Percentiles rank a stretch among this genome's conserved stretches.
Conservation (phyloP, 352 stramenopile genomes). For the Phytopythium cucurbitacearum region DNA sequence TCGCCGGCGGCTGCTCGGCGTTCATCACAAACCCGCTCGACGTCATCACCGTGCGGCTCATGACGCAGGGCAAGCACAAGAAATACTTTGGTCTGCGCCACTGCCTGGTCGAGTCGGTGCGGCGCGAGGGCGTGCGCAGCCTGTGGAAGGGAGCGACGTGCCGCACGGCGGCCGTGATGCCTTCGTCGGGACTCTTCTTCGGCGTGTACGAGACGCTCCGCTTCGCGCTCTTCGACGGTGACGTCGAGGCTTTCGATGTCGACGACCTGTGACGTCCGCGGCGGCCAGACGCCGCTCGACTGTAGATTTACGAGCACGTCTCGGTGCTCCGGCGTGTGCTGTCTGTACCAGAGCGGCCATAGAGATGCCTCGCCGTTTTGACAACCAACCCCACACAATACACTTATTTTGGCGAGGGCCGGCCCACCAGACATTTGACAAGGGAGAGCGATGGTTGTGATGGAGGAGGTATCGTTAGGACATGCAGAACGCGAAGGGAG, state of each 20-base stretch:
- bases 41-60: constrained; percentile 74
- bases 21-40: constrained; percentile 83
- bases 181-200: constrained; percentile 79
- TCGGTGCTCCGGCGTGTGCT: too few species aligned
- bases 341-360: background rate
- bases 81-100: constrained; percentile 56
- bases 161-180: constrained; percentile 73
- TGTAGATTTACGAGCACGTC: too few species aligned
- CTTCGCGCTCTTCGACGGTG: constrained; percentile 56
- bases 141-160: constrained; percentile 71
- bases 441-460: background rate
- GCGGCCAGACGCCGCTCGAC: background rate
- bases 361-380: background rate
- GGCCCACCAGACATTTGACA: background rate
- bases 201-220: constrained; percentile 86
- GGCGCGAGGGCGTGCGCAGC: constrained; percentile 42
- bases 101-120: constrained; percentile 55
- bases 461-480: background rate
- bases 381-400: background rate
- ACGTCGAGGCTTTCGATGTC: constrained; percentile 65
- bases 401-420: constrained; percentile 2
- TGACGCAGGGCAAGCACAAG: constrained; percentile 75
- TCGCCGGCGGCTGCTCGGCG: constrained; percentile 55
- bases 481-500: too few species aligned
- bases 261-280: constrained; percentile 22